A percentile compares a stretch with the other conserved stretches of the same genome.
phyloP scores from a whole-genome alignment of 257 asterid species.

The Nicotiana tomentosiformis region DNA sequence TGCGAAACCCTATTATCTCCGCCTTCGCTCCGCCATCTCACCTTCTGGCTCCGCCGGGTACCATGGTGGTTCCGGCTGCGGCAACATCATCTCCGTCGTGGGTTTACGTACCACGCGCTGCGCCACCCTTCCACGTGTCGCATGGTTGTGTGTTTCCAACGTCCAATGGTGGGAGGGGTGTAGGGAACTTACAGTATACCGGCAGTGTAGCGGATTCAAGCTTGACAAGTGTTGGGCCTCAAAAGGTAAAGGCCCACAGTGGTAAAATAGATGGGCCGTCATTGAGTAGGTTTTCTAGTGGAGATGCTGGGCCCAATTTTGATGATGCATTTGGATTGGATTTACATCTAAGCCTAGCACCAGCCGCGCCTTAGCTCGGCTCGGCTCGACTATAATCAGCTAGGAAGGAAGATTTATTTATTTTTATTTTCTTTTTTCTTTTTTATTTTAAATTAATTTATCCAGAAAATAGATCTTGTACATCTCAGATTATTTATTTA shows the following conservation, averaged over 20 bases:
- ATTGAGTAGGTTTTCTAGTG: slow-evolving; percentile 57
- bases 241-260: slow-evolving; percentile 44
- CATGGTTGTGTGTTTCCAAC: slow-evolving; percentile 65
- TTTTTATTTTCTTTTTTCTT: slow-evolving; percentile 29
- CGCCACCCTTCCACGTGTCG: slow-evolving; percentile 61
- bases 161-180: slow-evolving; percentile 33
- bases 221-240: slow-evolving; percentile 52
- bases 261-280: slow-evolving; percentile 68
- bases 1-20: slow-evolving; percentile 82
- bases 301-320: slow-evolving; percentile 50
- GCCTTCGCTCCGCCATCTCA: slow-evolving; percentile 84
- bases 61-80: slow-evolving; percentile 24
- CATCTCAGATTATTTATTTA: slow-evolving; percentile 22
- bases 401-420: slow-evolving; percentile 7
- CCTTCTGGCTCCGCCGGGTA: slow-evolving; percentile 57
- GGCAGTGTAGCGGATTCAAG: slow-evolving; percentile 47
- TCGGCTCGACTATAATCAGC: not conserved
- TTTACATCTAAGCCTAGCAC: slow-evolving; percentile 86
- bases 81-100: slow-evolving; percentile 41
- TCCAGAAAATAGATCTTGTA: not conserved
- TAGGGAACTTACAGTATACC: slow-evolving; percentile 39
- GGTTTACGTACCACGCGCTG: slow-evolving; percentile 75
- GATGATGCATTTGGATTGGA: slow-evolving; percentile 80
- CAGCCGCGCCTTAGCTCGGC: slow-evolving; percentile 52
- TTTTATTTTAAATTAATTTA: slow-evolving; percentile 38